Evolutionary conservation across 495 filamentous ascomycete species (phyloP), one percentile per base, ranked within the genome.

Genomic region (Tuber brumale): DNA sequence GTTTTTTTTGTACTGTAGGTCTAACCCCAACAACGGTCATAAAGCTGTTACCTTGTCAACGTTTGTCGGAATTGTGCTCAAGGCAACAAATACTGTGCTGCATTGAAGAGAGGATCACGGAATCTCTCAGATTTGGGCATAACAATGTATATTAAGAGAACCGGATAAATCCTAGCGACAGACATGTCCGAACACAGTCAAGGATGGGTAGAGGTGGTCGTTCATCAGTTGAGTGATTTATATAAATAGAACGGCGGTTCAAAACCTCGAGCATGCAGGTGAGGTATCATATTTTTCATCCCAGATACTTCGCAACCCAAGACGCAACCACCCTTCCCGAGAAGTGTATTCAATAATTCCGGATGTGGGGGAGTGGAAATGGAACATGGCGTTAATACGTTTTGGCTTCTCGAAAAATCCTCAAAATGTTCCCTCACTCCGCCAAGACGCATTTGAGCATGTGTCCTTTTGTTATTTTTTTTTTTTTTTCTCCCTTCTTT

Each of bases 331-430:
- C 27, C 27, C 57, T 31, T 35, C 16, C 57, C 57, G 31, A 66
- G 14, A 27, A 31, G 16, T 66, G 31, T 14, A 66, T 35, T 16
- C 57, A 35, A 31, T 0, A 66, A 66, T 31, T 66, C 14, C 27
- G 57, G 27, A 35, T 35, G 14, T 16, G 27, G 14, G 27, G 14
- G 27, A 35, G 27, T 18, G 10, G 57, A 66, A 35, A 66, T 66
- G 57, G 8, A 35, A 61, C 51, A 31, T 31, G 51, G 51, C n/a
- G 57, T 35, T 1, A 35, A 18, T 18, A 35, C 1, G 10, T 35
- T 35, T 66, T 66, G 57, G 57, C 57, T 66, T 66, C 57, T 66
- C 57, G 57, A 66, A 66, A 18, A 66, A 66, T 66, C 57, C 27
- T 35, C 57, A 14, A 61, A 61, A 14, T 61, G 57, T 61, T 31